Conservation (phyloP, 306 rosid genomes). For the Fragaria nilgerrensis region DNA sequence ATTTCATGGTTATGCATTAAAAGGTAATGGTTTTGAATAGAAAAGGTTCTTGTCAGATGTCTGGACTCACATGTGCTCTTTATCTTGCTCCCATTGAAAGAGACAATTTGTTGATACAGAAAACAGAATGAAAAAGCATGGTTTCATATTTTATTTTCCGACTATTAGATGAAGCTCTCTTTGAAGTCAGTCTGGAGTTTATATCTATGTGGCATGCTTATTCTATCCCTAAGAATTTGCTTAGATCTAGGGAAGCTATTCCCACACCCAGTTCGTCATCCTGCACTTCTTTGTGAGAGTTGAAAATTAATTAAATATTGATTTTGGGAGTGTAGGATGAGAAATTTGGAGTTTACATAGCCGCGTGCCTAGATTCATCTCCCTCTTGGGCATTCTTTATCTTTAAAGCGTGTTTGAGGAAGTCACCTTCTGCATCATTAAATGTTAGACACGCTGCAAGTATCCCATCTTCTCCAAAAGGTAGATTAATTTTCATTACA, state of each 20-base stretch:
- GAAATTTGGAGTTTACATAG: not conserved
- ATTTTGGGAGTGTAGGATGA: not conserved
- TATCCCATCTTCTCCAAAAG: not conserved
- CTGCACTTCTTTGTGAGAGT: not conserved
- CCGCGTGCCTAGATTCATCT: not conserved
- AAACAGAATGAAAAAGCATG: not conserved
- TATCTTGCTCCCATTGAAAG: not conserved
- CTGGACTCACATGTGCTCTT: not conserved
- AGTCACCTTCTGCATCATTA: not conserved
- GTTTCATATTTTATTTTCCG: not conserved
- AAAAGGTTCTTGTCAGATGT: not conserved
- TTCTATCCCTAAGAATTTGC: not conserved
- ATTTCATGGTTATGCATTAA: no score
- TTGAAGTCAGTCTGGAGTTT: not conserved
- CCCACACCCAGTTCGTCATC: not conserved
- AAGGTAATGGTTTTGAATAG: not conserved
- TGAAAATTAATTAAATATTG: not conserved
- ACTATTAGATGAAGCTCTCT: no score
- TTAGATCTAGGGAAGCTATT: not conserved
- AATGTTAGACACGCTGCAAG: not conserved
- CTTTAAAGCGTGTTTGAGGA: not conserved
- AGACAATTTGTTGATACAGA: not conserved
- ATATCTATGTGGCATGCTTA: not conserved
- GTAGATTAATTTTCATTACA: not conserved
- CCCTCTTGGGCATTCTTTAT: not conserved